phyloP scores from a whole-genome alignment of 2,329 filamentous ascomycete species.

The Dactylella cylindrospora region DNA sequence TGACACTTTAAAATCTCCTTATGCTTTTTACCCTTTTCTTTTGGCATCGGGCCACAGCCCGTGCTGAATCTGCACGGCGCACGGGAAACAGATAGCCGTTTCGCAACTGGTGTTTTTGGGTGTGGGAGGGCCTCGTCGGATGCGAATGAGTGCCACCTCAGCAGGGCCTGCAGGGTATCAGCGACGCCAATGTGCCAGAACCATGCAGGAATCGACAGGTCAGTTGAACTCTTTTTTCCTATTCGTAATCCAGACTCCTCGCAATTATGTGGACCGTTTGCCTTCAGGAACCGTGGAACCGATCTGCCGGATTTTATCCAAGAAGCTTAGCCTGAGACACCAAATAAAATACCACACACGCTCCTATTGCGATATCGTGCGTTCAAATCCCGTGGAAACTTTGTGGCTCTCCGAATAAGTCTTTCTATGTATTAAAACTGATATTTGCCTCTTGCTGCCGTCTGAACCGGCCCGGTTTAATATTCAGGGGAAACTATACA shows the following conservation, averaged over 20 bases:
- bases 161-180: constrained; percentile 44
- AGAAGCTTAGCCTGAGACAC: constrained; percentile 41
- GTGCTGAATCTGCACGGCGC: constrained; percentile 35
- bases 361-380: no score
- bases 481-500: constrained; percentile 24
- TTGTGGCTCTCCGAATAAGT: no score
- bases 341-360: constrained; percentile 41
- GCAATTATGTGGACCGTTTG: constrained; percentile 11
- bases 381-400: no score
- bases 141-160: constrained; percentile 40
- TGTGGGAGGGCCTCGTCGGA: constrained; percentile 12
- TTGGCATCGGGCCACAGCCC: constrained; percentile 42
- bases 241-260: constrained; percentile 42
- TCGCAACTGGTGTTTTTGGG: constrained; percentile 20
- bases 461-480: constrained; percentile 15
- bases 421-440: no score
- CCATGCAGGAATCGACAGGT: constrained; percentile 39
- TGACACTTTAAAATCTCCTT: constrained; percentile 45
- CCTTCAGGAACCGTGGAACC: constrained; percentile 24
- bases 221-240: constrained; percentile 31
- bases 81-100: constrained; percentile 30
- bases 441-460: no score
- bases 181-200: constrained; percentile 40
- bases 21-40: constrained; percentile 45
- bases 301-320: constrained; percentile 38